Percentiles rank a stretch among this genome's conserved stretches.
These are phyloP conservation scores for Arthrinium puccinioides DNA, from an alignment of 2,329 filamentous ascomycete species.

Conservation along the genomic window DNA sequence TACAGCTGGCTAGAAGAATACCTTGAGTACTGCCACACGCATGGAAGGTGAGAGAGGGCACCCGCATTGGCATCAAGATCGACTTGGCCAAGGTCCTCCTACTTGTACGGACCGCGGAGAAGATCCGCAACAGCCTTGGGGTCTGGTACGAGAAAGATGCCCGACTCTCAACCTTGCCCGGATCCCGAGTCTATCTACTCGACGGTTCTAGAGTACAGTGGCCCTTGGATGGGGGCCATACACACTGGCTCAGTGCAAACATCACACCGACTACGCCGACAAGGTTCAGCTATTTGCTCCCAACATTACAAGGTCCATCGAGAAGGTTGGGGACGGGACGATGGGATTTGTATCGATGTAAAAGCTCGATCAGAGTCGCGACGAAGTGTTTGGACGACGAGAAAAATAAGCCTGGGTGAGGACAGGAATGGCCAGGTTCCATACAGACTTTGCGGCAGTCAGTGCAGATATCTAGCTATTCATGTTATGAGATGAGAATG, in stretches of 20 bases:
- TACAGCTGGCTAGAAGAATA: too few species aligned
- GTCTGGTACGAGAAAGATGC: conserved; percentile 25
- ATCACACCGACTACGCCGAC: conserved; percentile 17
- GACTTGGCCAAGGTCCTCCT: conserved; percentile 20
- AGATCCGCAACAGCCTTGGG: conserved; percentile 20
- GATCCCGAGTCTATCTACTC: conserved; percentile 25
- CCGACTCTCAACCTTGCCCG: conserved; percentile 12
- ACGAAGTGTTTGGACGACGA: too few species aligned
- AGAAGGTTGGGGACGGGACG: conserved; percentile 26
- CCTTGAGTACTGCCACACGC: too few species aligned
- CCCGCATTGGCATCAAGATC: conserved; percentile 19
- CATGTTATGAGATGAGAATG: too few species aligned
- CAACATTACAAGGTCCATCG: conserved; percentile 29
- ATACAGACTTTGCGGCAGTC: too few species aligned
- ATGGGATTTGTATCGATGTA: too few species aligned
- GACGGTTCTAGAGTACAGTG: conserved; percentile 22
- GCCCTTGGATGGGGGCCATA: conserved; percentile 26
- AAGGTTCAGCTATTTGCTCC: conserved; percentile 18
- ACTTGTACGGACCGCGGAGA: conserved; percentile 19
- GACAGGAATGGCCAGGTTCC: too few species aligned
- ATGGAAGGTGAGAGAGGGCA: too few species aligned
- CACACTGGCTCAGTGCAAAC: conserved; percentile 24
- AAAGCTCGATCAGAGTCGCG: too few species aligned
- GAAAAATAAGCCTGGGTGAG: too few species aligned
- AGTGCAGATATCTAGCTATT: too few species aligned